Conservation (phyloP, 345 rosid genomes). For the Eucalyptus cloeziana region DNA sequence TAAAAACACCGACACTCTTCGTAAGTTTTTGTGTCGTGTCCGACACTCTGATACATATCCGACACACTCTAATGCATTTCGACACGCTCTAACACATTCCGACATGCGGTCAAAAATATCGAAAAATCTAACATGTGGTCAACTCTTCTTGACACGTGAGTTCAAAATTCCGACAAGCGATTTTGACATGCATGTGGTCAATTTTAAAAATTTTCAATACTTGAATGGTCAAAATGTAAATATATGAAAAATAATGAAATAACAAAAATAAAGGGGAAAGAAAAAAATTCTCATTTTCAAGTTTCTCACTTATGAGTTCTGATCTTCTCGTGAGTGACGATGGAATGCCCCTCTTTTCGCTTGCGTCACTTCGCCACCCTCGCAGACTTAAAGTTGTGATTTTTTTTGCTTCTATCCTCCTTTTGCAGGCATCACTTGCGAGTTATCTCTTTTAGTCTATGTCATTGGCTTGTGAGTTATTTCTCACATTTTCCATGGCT, state of each 20-base stretch:
- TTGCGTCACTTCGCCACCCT: rapidly evolving
- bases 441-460: no score
- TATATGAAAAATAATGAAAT: no score
- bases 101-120: rapidly evolving
- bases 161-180: rapidly evolving
- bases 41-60: rapidly evolving
- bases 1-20: rapidly evolving
- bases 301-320: rapidly evolving
- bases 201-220: no score
- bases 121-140: no score
- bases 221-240: no score
- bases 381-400: rapidly evolving
- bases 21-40: rapidly evolving
- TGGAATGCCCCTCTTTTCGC: no score
- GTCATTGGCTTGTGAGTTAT: no score
- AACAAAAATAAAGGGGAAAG: no score
- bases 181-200: rapidly evolving
- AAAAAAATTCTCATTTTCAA: no score
- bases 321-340: rapidly evolving
- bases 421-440: rapidly evolving
- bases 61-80: rapidly evolving
- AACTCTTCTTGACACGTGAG: rapidly evolving
- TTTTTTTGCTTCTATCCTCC: no score
- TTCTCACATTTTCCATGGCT: no score
- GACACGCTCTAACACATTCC: rapidly evolving